Conservation (phyloP, 208 protist genomes). For the Leishmania major region DNA sequence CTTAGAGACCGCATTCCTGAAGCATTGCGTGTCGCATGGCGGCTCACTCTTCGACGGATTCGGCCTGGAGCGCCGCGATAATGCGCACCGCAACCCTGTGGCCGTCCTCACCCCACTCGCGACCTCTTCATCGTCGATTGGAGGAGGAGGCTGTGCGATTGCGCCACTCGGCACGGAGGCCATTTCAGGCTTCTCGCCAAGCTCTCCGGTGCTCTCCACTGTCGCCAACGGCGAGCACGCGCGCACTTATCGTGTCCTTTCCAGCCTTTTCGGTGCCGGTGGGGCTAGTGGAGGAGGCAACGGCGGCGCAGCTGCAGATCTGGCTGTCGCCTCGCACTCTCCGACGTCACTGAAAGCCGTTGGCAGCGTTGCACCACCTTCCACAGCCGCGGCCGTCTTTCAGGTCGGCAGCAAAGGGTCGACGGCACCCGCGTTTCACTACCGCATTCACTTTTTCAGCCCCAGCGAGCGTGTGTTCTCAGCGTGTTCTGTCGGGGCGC, state of each 20-base stretch:
- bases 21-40: conserved; percentile 62
- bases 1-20: conserved; percentile 63
- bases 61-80: conserved; percentile 58
- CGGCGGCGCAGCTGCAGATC: not conserved
- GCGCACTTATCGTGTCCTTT: conserved; percentile 20
- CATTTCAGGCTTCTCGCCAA: not conserved
- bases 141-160: not conserved
- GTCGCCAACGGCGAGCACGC: not conserved
- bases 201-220: conserved; percentile 10
- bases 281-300: not conserved
- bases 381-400: conserved; percentile 3
- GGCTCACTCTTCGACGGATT: conserved; percentile 84
- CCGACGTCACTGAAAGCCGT: not conserved
- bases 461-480: conserved; percentile 81
- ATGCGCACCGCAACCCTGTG: conserved; percentile 29
- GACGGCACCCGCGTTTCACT: conserved; percentile 49
- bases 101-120: conserved; percentile 25
- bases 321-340: not conserved
- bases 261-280: conserved; percentile 2
- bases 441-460: conserved; percentile 65
- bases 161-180: not conserved
- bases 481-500: conserved; percentile 68
- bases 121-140: conserved; percentile 11
- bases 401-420: conserved; percentile 28
- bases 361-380: not conserved